phyloP scores from a whole-genome alignment of 1,284 basidiomycete species.

The Athelia psychrophila region DNA sequence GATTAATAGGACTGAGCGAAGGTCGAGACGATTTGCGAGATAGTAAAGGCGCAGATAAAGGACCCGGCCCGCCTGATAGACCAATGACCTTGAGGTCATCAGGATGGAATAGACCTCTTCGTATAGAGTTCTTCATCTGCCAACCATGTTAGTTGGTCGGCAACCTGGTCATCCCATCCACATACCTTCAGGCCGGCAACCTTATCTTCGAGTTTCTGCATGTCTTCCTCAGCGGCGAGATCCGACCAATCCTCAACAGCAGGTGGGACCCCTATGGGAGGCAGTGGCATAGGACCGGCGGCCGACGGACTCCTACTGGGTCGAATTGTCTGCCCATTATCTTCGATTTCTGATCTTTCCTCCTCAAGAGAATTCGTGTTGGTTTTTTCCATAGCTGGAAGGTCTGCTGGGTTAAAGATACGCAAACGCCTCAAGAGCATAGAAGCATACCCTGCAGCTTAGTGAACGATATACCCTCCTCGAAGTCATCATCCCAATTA shows the following conservation, averaged over 20 bases:
- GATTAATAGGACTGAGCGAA: conserved; percentile 37
- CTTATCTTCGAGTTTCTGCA: conserved; percentile 68
- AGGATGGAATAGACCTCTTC: conserved; percentile 80
- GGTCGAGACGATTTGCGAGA: conserved; percentile 46
- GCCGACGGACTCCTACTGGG: conserved; percentile 65
- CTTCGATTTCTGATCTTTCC: conserved; percentile 62
- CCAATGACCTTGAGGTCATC: conserved; percentile 81
- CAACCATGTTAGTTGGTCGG: background rate
- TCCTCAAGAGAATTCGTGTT: conserved; percentile 42
- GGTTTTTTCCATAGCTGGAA: conserved; percentile 59
- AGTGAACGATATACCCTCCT: conserved; percentile 85
- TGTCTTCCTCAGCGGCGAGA: conserved; percentile 72
- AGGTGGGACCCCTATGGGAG: conserved; percentile 54
- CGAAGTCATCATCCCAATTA: conserved; percentile 98
- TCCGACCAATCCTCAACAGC: conserved; percentile 92
- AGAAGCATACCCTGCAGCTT: conserved; percentile 68
- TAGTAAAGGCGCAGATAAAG: conserved; percentile 64
- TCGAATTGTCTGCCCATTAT: conserved; percentile 76
- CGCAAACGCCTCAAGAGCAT: conserved; percentile 4
- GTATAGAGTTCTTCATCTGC: conserved; percentile 68
- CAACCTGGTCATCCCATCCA: background rate
- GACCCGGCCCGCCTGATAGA: conserved; percentile 47
- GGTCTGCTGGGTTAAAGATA: background rate
- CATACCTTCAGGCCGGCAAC: conserved; percentile 78
- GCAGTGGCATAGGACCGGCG: conserved; percentile 45